A percentile compares a stretch with the other conserved stretches of the same genome.
Conservation (phyloP, 345 rosid species). For the Pseudoturritis turrita region DNA sequence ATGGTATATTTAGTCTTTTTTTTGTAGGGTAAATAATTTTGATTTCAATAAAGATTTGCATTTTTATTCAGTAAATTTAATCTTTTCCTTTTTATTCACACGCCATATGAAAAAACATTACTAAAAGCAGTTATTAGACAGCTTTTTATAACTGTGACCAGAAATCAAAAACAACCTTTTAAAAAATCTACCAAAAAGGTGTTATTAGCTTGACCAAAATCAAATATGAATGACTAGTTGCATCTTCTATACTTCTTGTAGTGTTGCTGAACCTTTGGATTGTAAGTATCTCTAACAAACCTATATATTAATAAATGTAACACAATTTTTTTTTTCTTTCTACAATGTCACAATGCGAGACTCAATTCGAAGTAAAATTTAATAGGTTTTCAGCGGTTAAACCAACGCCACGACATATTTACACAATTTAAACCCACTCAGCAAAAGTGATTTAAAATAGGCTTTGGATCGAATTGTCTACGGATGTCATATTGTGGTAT, state of each 20-base stretch:
- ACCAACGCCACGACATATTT: not conserved
- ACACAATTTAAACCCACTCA: not conserved
- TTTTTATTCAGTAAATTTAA: constrained; percentile 1
- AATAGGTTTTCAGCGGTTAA: not conserved
- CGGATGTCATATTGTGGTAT: no score
- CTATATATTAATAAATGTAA: no score
- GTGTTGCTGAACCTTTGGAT: not conserved
- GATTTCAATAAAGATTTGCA: constrained; percentile 1
- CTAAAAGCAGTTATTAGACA: constrained; percentile 10
- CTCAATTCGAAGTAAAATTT: not conserved
- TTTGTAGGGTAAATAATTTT: not conserved
- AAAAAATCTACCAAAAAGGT: not conserved
- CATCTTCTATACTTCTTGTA: not conserved
- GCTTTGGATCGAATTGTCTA: no score
- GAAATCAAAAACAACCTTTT: not conserved
- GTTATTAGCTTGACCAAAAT: constrained; percentile 1
- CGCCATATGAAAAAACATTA: constrained; percentile 7
- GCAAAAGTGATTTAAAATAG: not conserved
- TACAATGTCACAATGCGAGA: not conserved
- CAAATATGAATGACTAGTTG: not conserved
- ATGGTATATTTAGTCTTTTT: constrained; percentile 5
- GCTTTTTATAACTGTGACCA: not conserved
- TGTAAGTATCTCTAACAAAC: not conserved
- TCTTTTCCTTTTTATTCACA: constrained; percentile 14
- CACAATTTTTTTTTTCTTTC: no score